Evolutionary conservation across 2,329 filamentous ascomycete genomes (phyloP), one percentile per base, ranked within the genome.

Genomic region (Dothistroma septosporum): DNA sequence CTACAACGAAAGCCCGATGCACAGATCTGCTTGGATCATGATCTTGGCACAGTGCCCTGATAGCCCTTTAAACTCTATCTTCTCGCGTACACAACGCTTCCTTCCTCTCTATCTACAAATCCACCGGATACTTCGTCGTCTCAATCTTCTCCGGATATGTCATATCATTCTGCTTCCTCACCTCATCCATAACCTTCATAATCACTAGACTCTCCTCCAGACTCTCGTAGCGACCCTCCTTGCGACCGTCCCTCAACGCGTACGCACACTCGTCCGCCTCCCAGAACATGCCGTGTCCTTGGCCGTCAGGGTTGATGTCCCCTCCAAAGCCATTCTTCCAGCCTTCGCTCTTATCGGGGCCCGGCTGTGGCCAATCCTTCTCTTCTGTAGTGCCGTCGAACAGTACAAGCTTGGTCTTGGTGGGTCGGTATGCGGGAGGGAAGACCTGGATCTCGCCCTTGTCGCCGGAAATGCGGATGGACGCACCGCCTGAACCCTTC

Each of bases 231-330:
- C 83, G 81, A 72, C 90, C 91, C 79, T 96, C 87, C 70, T 87
- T 83, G 76, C 85, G 86, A 22, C 91, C 90, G 72, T 94, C 91
- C 48, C 88, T 81, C 60, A 96, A 72, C 66, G 88, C 90, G 50
- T 87, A 81, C 31, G 87, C 90, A 65, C 85, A 88, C 78, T 91
- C 90, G 73, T 92, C 90, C 1, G 90, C 90, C 74, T 92, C 89
- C 88, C 88, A 93, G 77, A 91, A 94, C 90, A 95, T 94, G 54
- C 91, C 91, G 65, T 91, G 87, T 11, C 90, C 91, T 67, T 80
- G 76, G 14, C 80, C 82, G 31, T 85, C 84, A 60, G 83, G 77
- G 33, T 79, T 73, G 57, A 67, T 70, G 28, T 64, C 64, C 21
- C 46, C 74, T 16, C 75, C 76, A 59, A 80, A 81, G 32, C 79